Evolutionary conservation across 2,329 filamentous ascomycete genomes (phyloP), one percentile per base, ranked within the genome.

Genomic region (Aspergillus chevalieri): DNA sequence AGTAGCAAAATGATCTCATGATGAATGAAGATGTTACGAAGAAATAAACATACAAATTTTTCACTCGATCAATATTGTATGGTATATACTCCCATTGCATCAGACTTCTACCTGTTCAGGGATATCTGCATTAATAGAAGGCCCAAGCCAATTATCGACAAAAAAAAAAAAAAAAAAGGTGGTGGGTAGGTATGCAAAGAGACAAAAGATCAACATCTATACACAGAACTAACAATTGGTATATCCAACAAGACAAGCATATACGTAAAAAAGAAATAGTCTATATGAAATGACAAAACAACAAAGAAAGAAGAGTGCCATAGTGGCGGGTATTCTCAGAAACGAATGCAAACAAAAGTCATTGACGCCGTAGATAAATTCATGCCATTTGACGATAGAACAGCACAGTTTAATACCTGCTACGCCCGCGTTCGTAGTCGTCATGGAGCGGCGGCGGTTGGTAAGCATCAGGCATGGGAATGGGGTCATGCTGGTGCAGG

Each of bases 381-480:
- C 26, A 30, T 30, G 12, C 10, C 4, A 12, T 12, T 10, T 10
- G 26, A 28, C 26, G 7, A 30, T 30, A 30, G 26, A 30, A 30
- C 26, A 4, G 26, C 10, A 9, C n/a, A 47, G 22, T 53, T 44
- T 42, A 44, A 46, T 34, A 47, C 50, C 41, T 19, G 21, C 48
- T 36, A n/a, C 36, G 44, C 17, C 24, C 24, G 12, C 55, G 58
- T 36, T 58, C 49, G 24, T 46, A 52, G 42, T 58, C 58, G 24
- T 61, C 56, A 26, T 60, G 57, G 1, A 55, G 56, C 15, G 64
- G 57, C 24, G 62, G 57, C 26, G 63, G 58, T 42, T 60, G 57
- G 44, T 64, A 66, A 12, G 61, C 49, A 15, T 67, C 64, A 2
- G 63, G 61, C 39, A 67, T 55, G 33, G 64, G 63, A 22, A 67